phyloP scores from a whole-genome alignment of 1,139 yeast genomes.

The Taphrina sp. region DNA sequence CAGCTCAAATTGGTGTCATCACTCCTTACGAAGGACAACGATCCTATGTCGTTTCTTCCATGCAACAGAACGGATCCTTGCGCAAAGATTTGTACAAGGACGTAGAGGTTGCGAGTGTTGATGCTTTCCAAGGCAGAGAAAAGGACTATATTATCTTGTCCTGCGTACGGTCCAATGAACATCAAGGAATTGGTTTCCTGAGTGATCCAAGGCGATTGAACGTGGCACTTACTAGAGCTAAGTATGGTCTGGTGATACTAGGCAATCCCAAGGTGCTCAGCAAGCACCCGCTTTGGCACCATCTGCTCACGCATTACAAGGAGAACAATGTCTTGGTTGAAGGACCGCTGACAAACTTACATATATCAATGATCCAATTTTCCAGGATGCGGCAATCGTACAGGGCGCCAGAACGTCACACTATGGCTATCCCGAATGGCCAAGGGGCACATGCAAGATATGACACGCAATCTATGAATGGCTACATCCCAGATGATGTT shows the following conservation, averaged over 20 bases:
- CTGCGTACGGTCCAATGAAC: constrained; percentile 88
- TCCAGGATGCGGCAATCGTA: constrained; percentile 42
- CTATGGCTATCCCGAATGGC: constrained; percentile 11
- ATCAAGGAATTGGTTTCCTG: constrained; percentile 78
- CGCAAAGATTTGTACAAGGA: constrained; percentile 61
- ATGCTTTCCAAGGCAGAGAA: constrained; percentile 95
- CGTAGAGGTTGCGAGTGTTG: constrained; percentile 89
- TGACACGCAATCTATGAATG: constrained; percentile 35
- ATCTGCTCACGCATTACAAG: constrained; percentile 70
- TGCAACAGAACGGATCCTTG: constrained; percentile 70
- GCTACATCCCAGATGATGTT: constrained; percentile 39
- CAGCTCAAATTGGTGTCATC: constrained; percentile 83
- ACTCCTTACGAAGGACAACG: constrained; percentile 96
- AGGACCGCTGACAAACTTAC: constrained; percentile 82
- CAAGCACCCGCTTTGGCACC: constrained; percentile 74
- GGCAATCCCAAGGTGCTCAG: constrained; percentile 83
- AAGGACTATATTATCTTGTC: constrained; percentile 85
- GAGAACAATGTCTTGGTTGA: constrained; percentile 87
- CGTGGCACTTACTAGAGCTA: constrained; percentile 90
- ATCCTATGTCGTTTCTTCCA: constrained; percentile 73
- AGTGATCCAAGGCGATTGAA: constrained; percentile 87
- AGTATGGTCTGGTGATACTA: constrained; percentile 73
- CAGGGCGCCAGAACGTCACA: constrained; percentile 34
- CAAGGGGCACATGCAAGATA: not conserved
- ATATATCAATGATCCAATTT: constrained; percentile 66